phyloP scores from a whole-genome alignment of 805 yeast species.

The Metschnikowia dekortorum region DNA sequence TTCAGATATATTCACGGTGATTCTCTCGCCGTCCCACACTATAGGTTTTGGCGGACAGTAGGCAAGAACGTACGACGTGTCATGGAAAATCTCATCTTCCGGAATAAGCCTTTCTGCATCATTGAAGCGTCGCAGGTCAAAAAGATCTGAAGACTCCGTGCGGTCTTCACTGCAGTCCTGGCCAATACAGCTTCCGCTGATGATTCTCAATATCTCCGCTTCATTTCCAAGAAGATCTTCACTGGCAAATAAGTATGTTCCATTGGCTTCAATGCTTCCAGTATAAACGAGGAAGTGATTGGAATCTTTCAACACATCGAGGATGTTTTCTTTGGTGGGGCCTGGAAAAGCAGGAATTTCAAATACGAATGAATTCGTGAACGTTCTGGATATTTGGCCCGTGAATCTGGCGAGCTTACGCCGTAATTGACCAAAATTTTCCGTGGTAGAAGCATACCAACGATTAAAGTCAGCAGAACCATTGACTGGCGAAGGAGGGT shows the following conservation, averaged over 20 bases:
- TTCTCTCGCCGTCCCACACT: conserved; percentile 83
- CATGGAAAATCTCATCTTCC: conserved; percentile 13
- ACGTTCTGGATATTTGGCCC: conserved; percentile 58
- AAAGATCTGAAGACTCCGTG: conserved; percentile 26
- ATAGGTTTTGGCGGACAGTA: conserved; percentile 79
- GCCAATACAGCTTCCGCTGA: conserved; percentile 39
- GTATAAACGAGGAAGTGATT: conserved; percentile 77
- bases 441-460: conserved; percentile 66
- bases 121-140: background rate
- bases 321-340: conserved; percentile 44
- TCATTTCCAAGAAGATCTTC: conserved; percentile 44
- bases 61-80: conserved; percentile 62
- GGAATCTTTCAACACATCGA: conserved; percentile 55
- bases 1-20: conserved; percentile 46
- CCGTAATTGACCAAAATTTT: conserved; percentile 69
- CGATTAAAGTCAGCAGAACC: conserved; percentile 41
- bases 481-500: conserved; percentile 45
- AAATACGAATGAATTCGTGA: conserved; percentile 68
- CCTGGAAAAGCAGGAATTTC: conserved; percentile 43
- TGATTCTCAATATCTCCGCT: conserved; percentile 34
- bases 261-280: conserved; percentile 65
- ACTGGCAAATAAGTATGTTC: conserved; percentile 78
- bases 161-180: conserved; percentile 26
- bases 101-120: conserved; percentile 4
- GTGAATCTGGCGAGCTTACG: conserved; percentile 80